phyloP scores from a whole-genome alignment of 495 filamentous ascomycete species.

The Talaromyces stipitatus region DNA sequence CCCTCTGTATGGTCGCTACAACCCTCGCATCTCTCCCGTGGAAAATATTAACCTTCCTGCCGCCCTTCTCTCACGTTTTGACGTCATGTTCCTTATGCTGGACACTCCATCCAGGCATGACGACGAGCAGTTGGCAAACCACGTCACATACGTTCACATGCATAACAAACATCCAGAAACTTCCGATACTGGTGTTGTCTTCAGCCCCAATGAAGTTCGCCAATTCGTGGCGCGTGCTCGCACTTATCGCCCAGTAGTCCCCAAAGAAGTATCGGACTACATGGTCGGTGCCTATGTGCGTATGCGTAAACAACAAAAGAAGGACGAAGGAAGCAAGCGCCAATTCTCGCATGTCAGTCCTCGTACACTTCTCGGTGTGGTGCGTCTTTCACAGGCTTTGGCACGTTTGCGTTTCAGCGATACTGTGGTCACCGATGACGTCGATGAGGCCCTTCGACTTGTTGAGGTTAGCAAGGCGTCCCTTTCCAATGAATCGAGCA shows the following conservation, averaged over 20 bases:
- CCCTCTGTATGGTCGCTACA: conserved; percentile 95
- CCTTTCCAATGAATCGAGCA: conserved; percentile 58
- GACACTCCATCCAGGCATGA: conserved; percentile 82
- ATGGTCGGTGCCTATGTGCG: conserved; percentile 93
- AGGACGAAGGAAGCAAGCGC: conserved; percentile 78
- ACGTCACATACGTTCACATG: conserved; percentile 98
- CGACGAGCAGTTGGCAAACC: conserved; percentile 88
- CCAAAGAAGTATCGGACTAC: conserved; percentile 81
- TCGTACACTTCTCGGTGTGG: conserved; percentile 83
- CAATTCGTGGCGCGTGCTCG: conserved; percentile 93
- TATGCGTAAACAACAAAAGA: conserved; percentile 80
- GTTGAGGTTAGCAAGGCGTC: conserved; percentile 88
- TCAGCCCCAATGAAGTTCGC: conserved; percentile 84
- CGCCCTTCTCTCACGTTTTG: conserved; percentile 91
- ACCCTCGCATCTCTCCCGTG: conserved; percentile 89
- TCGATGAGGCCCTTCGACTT: conserved; percentile 88
- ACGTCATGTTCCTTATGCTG: conserved; percentile 91
- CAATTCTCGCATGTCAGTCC: conserved; percentile 90
- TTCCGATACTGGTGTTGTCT: conserved; percentile 57
- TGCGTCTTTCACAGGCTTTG: conserved; percentile 92
- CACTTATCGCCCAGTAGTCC: conserved; percentile 76
- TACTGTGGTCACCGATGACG: conserved; percentile 79
- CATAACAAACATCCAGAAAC: conserved; percentile 87
- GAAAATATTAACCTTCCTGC: conserved; percentile 99
- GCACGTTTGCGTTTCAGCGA: conserved; percentile 84